phyloP scores from a whole-genome alignment of 495 filamentous ascomycete genomes.

The Tuber calosporum region DNA sequence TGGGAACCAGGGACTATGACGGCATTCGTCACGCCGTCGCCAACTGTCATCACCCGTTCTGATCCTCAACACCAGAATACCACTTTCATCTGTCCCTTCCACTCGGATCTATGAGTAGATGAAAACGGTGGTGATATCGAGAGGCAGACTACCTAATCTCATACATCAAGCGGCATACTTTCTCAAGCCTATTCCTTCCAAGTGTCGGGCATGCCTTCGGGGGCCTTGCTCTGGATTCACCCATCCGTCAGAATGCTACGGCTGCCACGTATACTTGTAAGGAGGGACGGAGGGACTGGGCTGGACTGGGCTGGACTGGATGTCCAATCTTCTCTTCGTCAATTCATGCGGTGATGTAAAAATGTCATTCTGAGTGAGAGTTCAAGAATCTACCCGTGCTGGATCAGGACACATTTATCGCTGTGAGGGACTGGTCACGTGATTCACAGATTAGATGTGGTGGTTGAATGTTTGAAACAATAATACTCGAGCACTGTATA shows the following conservation, averaged over 20 bases:
- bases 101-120: neutral
- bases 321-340: neutral
- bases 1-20: constrained; percentile 3
- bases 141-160: neutral
- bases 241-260: neutral
- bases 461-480: neutral
- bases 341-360: neutral
- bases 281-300: neutral
- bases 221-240: neutral
- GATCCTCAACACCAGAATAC: neutral
- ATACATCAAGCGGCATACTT: neutral
- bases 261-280: neutral
- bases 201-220: neutral
- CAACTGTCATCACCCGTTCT: neutral
- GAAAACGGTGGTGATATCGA: neutral
- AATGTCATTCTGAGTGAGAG: neutral
- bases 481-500: neutral
- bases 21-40: neutral
- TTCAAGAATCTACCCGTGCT: neutral
- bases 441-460: neutral
- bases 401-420: neutral
- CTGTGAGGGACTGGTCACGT: neutral
- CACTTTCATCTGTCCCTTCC: neutral
- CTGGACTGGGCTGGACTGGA: too few relatives aligned
- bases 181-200: neutral